phyloP scores from a whole-genome alignment of 495 filamentous ascomycete genomes.

The Rhypophila decipiens region DNA sequence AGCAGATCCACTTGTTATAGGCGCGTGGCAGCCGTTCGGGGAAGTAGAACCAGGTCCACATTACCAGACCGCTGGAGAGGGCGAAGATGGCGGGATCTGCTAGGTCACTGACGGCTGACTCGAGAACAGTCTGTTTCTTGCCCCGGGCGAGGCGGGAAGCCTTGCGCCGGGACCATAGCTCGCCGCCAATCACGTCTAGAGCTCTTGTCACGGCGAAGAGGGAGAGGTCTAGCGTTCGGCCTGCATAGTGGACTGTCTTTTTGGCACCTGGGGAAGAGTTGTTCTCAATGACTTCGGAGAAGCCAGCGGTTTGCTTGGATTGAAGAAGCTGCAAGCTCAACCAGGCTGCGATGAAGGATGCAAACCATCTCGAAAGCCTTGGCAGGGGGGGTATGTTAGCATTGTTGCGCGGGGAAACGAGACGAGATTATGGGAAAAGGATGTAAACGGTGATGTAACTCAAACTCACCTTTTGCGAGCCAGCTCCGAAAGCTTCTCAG shows the following conservation, averaged over 20 bases:
- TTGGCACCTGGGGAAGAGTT: slow-evolving; percentile 3
- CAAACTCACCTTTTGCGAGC: slow-evolving; percentile 26
- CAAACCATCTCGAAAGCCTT: slow-evolving; percentile 42
- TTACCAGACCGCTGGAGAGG: slow-evolving; percentile 68
- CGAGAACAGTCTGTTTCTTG: slow-evolving; percentile 43
- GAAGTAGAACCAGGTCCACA: slow-evolving; percentile 85
- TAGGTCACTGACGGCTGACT: slow-evolving; percentile 45
- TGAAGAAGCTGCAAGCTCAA: slow-evolving; percentile 42
- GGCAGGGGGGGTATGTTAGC: slow-evolving; percentile 2
- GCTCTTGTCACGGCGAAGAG: slow-evolving; percentile 74
- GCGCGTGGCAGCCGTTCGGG: slow-evolving; percentile 62
- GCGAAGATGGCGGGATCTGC: slow-evolving; percentile 72
- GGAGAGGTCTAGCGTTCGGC: slow-evolving; percentile 80
- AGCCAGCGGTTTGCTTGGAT: slow-evolving; percentile 37
- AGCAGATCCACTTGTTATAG: slow-evolving; percentile 83
- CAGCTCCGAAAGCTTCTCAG: slow-evolving; percentile 18
- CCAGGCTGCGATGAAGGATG: slow-evolving; percentile 46
- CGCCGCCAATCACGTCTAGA: slow-evolving; percentile 61
- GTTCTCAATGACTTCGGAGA: slow-evolving; percentile 28
- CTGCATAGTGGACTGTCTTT: slow-evolving; percentile 47
- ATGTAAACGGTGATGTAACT: not conserved
- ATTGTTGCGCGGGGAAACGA: not conserved
- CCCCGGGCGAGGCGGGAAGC: slow-evolving; percentile 27
- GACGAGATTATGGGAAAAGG: not conserved
- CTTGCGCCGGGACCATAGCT: slow-evolving; percentile 54